Evolutionary conservation across 345 rosid species (phyloP).

Genomic region (Pistacia integerrima): DNA sequence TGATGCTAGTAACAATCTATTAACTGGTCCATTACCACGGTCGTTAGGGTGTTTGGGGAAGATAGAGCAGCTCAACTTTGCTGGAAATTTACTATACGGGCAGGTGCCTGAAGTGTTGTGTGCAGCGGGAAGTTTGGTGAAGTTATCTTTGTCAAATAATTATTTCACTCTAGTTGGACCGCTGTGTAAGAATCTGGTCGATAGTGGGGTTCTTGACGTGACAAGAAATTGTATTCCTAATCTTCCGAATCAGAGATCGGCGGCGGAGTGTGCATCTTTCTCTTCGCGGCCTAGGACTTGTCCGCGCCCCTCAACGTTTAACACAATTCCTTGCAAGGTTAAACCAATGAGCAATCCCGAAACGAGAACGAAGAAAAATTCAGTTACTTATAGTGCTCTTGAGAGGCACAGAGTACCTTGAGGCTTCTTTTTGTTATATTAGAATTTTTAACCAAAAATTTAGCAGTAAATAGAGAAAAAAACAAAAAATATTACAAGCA

Average conservation of each 20-base stretch:
- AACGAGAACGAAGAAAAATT: conserved; percentile 11
- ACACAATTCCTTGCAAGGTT: conserved; percentile 33
- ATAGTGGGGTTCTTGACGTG: conserved; percentile 31
- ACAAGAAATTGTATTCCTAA: conserved; percentile 41
- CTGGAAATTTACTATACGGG: conserved; percentile 42
- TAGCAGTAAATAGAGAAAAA: no score
- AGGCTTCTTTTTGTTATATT: neutral
- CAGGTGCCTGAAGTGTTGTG: conserved; percentile 46
- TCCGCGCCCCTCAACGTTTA: conserved; percentile 16
- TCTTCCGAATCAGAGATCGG: conserved; percentile 44
- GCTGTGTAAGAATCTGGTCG: conserved; percentile 32
- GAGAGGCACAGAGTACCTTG: conserved; percentile 7
- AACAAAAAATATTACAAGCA: no score
- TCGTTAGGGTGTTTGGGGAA: conserved; percentile 43
- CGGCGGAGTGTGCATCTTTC: conserved; percentile 33
- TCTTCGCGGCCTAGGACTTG: conserved; percentile 26
- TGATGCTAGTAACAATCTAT: conserved; percentile 39
- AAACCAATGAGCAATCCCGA: neutral
- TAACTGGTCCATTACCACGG: conserved; percentile 49
- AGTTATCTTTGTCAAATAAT: conserved; percentile 41
- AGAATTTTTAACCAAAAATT: neutral
- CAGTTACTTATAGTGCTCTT: conserved; percentile 31
- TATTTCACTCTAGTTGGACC: conserved; percentile 43
- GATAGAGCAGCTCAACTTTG: conserved; percentile 41
- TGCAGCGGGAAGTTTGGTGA: conserved; percentile 24